These are phyloP conservation scores for Ogataea dorogensis DNA, from an alignment of 805 yeast species.

Conservation along the genomic window DNA sequence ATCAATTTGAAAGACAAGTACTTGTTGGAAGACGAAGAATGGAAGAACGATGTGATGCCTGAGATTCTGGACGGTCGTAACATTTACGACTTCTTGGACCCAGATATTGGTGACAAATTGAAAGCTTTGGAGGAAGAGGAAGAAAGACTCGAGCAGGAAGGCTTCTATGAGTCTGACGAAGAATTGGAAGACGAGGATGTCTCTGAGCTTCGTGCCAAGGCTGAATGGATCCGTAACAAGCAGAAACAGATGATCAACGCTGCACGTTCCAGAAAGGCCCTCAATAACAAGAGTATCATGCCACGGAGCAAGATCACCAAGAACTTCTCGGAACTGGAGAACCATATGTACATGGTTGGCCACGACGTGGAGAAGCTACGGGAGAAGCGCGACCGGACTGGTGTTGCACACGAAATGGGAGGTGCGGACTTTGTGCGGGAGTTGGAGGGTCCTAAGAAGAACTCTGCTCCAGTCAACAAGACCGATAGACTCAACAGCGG, in stretches of 20 bases:
- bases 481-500: slow-evolving; percentile 84
- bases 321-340: slow-evolving; percentile 75
- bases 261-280: slow-evolving; percentile 80
- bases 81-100: slow-evolving; percentile 95
- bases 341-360: slow-evolving; percentile 86
- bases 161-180: slow-evolving; percentile 90
- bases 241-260: slow-evolving; percentile 92
- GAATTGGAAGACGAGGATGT: slow-evolving; percentile 54
- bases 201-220: slow-evolving; percentile 77
- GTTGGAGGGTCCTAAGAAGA: slow-evolving; percentile 28
- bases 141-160: slow-evolving; percentile 88
- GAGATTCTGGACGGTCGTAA: slow-evolving; percentile 95
- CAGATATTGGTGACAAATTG: slow-evolving; percentile 89
- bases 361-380: slow-evolving; percentile 74
- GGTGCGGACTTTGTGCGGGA: slow-evolving; percentile 80
- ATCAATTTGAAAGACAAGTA: slow-evolving; percentile 91
- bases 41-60: slow-evolving; percentile 98
- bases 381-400: slow-evolving; percentile 33
- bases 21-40: slow-evolving; percentile 88
- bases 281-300: slow-evolving; percentile 83
- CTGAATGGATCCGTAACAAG: slow-evolving; percentile 92
- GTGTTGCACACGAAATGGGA: slow-evolving; percentile 36
- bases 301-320: slow-evolving; percentile 86
- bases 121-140: slow-evolving; percentile 97
- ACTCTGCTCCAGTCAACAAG: slow-evolving; percentile 53